phyloP scores from a whole-genome alignment of 2,329 filamentous ascomycete species.

The Coniella lustricola region DNA sequence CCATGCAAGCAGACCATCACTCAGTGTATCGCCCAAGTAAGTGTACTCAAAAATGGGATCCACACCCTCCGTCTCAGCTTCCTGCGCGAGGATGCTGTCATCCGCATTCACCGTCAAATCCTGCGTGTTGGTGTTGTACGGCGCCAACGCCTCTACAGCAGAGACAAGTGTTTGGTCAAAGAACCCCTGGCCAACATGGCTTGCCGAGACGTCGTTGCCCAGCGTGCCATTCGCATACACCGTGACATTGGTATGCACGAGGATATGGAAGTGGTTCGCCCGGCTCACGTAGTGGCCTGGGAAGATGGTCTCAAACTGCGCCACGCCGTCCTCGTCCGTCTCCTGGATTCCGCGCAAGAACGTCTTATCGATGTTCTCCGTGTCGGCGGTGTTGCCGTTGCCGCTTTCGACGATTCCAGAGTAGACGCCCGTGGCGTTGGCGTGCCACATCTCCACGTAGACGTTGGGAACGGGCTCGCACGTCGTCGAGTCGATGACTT shows the following conservation, averaged over 20 bases:
- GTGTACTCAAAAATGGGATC: constrained; percentile 25
- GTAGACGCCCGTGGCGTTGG: constrained; percentile 34
- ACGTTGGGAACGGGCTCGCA: constrained; percentile 43
- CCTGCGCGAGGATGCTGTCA: constrained; percentile 22
- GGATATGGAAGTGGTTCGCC: constrained; percentile 38
- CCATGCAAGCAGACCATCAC: constrained; percentile 24
- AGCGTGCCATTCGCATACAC: constrained; percentile 35
- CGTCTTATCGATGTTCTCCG: constrained; percentile 33
- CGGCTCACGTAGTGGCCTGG: constrained; percentile 40
- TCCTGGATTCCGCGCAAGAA: constrained; percentile 35
- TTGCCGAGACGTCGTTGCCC: constrained; percentile 24
- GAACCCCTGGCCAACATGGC: constrained; percentile 25
- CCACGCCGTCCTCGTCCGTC: constrained; percentile 32
- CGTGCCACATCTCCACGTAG: constrained; percentile 47
- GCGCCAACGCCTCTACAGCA: constrained; percentile 18
- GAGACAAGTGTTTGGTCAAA: constrained; percentile 24
- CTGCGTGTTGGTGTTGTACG: constrained; percentile 23
- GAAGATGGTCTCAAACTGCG: constrained; percentile 33
- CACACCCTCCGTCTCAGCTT: constrained; percentile 23
- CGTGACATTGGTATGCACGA: constrained; percentile 25
- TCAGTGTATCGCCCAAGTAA: constrained; percentile 20
- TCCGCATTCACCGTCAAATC: constrained; percentile 19
- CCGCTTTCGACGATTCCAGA: constrained; percentile 28
- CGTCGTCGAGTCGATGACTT: constrained; percentile 41
- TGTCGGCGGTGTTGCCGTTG: constrained; percentile 32